These are phyloP conservation scores for Osmanthus fragrans DNA, from an alignment of 257 asterid species.

Conservation along the genomic window DNA sequence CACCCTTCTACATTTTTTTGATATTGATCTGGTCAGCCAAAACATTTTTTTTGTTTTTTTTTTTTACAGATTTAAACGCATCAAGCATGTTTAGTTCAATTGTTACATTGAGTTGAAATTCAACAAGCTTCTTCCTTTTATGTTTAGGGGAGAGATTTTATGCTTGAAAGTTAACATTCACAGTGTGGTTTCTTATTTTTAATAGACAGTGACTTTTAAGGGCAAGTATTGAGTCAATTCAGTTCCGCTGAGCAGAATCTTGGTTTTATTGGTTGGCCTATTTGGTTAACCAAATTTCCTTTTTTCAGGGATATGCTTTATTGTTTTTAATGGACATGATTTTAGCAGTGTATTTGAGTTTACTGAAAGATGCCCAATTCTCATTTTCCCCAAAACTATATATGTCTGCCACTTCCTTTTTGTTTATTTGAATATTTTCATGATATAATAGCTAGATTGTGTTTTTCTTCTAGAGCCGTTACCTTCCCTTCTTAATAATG, in stretches of 20 bases:
- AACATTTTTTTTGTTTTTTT: too few species aligned
- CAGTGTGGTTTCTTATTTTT: not conserved
- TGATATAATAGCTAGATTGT: not conserved
- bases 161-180: not conserved
- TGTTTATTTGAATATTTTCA: not conserved
- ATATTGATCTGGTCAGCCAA: not conserved
- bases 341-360: not conserved
- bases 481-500: constrained; percentile 21
- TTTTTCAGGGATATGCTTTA: too few species aligned
- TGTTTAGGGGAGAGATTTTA: not conserved
- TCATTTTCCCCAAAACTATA: not conserved
- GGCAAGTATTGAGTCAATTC: too few species aligned
- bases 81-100: too few species aligned
- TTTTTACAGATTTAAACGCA: too few species aligned
- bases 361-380: not conserved
- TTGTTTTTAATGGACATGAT: too few species aligned
- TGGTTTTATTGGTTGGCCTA: too few species aligned
- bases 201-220: not conserved
- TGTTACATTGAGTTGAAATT: not conserved
- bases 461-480: constrained; percentile 25
- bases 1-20: not conserved
- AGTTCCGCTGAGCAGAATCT: too few species aligned
- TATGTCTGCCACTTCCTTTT: constrained; percentile 13
- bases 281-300: too few species aligned
- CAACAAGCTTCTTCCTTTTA: not conserved